Evolutionary conservation across 2,329 filamentous ascomycete species (phyloP).

Genomic region (Scleromitrula shiraiana): DNA sequence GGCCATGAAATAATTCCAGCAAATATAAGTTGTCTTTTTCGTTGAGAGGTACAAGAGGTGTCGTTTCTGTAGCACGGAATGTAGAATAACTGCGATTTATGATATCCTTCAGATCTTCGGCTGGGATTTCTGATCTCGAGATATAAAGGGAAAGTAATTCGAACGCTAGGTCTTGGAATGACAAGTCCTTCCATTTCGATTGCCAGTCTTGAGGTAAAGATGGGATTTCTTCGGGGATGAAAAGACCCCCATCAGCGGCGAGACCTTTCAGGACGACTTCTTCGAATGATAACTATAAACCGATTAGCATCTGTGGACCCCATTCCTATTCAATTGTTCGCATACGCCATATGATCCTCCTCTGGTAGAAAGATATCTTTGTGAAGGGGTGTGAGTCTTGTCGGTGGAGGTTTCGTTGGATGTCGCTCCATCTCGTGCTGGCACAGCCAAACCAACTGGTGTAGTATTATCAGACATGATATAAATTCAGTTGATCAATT

Average conservation of each 20-base stretch:
- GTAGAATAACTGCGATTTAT: constrained; percentile 81
- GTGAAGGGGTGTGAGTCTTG: constrained; percentile 39
- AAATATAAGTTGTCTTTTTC: constrained; percentile 66
- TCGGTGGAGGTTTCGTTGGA: constrained; percentile 14
- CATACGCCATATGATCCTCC: constrained; percentile 55
- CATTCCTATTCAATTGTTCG: constrained; percentile 10
- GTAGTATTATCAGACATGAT: constrained; percentile 16
- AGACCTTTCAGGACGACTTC: constrained; percentile 85
- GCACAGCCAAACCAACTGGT: constrained; percentile 20
- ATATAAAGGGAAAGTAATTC: constrained; percentile 85
- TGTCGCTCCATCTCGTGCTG: constrained; percentile 14
- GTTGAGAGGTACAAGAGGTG: constrained; percentile 72
- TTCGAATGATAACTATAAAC: constrained; percentile 73
- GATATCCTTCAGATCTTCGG: constrained; percentile 71
- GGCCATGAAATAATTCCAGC: constrained; percentile 93
- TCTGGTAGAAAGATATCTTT: constrained; percentile 54
- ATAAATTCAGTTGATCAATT: not conserved
- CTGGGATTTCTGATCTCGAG: constrained; percentile 71
- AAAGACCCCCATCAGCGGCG: constrained; percentile 78
- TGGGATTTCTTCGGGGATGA: constrained; percentile 79
- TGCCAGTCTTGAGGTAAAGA: constrained; percentile 54
- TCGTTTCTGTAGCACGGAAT: constrained; percentile 72
- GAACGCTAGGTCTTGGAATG: constrained; percentile 75
- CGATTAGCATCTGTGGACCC: constrained; percentile 13
- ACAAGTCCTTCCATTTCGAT: constrained; percentile 65